A percentile compares a stretch with the other conserved stretches of the same genome.
Conservation (phyloP, 169 alveolate species). For the Blepharisma undulans region DNA sequence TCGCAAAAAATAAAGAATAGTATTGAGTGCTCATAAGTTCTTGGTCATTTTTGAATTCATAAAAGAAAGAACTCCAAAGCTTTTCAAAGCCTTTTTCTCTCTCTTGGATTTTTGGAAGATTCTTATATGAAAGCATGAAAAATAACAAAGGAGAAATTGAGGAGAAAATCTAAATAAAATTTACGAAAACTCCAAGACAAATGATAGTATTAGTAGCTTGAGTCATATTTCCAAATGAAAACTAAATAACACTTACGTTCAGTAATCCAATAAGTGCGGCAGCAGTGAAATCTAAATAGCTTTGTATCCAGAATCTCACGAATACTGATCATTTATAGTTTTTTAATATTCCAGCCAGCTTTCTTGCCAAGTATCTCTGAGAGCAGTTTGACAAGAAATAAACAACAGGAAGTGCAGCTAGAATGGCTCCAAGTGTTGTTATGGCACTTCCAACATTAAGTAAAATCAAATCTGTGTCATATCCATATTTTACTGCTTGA, state of each 20-base stretch:
- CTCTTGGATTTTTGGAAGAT: not conserved
- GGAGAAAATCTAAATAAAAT: not conserved
- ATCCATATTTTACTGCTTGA: not conserved
- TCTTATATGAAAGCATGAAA: not conserved
- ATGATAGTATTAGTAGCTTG: not conserved
- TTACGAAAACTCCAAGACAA: not conserved
- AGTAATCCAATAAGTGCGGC: not conserved
- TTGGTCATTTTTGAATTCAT: slow-evolving; percentile 17
- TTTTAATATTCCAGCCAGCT: not conserved
- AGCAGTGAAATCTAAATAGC: slow-evolving; percentile 3
- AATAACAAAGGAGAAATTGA: not conserved
- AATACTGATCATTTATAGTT: not conserved
- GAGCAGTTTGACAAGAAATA: not conserved
- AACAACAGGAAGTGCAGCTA: not conserved
- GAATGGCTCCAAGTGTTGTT: not conserved
- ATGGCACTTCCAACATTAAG: not conserved
- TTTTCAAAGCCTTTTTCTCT: not conserved
- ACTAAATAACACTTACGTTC: not conserved
- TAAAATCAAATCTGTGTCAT: not conserved
- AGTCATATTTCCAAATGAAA: not conserved
- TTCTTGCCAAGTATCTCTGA: not conserved
- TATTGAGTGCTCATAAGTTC: slow-evolving; percentile 14
- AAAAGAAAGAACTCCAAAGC: slow-evolving; percentile 18
- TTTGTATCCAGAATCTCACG: slow-evolving; percentile 9
- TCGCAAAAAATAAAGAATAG: slow-evolving; percentile 3